Evolutionary conservation across 2,329 filamentous ascomycete genomes (phyloP).

Genomic region (Paradendryphiella salina): DNA sequence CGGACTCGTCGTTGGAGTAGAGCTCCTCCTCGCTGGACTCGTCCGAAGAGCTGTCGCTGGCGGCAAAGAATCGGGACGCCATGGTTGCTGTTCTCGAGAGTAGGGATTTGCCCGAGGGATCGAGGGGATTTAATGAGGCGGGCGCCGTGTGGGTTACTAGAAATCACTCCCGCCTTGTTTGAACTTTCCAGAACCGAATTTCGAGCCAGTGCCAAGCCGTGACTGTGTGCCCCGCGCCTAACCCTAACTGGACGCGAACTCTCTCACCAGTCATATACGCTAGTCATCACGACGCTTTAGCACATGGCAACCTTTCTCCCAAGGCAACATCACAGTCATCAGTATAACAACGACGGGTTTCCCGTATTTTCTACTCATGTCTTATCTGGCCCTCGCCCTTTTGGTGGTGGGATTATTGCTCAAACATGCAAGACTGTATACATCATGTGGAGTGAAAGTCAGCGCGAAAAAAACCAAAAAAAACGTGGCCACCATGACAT

Average conservation of each 20-base stretch:
- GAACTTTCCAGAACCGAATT: slow-evolving; percentile 25
- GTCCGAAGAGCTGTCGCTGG: slow-evolving; percentile 93
- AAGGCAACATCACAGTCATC: background rate
- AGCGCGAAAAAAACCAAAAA: background rate
- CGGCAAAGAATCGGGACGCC: slow-evolving; percentile 91
- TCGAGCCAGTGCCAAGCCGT: slow-evolving; percentile 19
- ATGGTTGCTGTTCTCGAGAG: slow-evolving; percentile 36
- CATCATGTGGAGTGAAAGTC: background rate
- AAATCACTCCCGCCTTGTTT: slow-evolving; percentile 20
- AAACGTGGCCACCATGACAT: slow-evolving; percentile 2
- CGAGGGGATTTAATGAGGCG: slow-evolving; percentile 22
- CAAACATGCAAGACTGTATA: background rate
- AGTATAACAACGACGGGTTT: background rate
- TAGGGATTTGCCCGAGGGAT: slow-evolving; percentile 29
- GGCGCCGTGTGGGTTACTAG: slow-evolving; percentile 24
- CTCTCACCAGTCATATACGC: background rate
- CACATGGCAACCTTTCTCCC: background rate
- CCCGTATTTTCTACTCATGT: background rate
- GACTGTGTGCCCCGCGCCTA: slow-evolving; percentile 25
- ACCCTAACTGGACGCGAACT: slow-evolving; percentile 12
- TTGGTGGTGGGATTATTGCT: background rate
- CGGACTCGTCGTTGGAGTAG: slow-evolving; percentile 72
- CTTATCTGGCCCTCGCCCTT: background rate
- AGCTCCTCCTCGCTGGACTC: slow-evolving; percentile 94
- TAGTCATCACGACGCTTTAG: background rate